Percentiles rank a stretch among this genome's conserved stretches.
phyloP scores from a whole-genome alignment of 1,139 yeast species.

The Waltiozyma sp. region DNA sequence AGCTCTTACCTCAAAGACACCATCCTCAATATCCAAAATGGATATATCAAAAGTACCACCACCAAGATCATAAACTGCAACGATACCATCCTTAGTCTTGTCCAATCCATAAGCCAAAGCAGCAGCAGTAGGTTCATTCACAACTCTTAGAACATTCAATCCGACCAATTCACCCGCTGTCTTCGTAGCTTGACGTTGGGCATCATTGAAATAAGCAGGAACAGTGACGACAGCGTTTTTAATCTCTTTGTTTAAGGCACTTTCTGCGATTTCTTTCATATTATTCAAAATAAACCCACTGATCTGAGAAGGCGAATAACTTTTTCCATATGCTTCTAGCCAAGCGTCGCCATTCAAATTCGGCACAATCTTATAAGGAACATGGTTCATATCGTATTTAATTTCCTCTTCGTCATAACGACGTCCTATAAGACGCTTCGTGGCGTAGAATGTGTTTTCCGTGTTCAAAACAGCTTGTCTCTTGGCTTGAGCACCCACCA shows the following conservation, averaged over 20 bases:
- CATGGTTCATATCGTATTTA: slow-evolving; percentile 92
- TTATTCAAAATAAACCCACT: slow-evolving; percentile 96
- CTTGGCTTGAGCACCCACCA: slow-evolving; percentile 98
- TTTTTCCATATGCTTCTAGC: slow-evolving; percentile 93
- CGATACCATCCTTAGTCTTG: slow-evolving; percentile 76
- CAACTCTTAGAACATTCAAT: slow-evolving; percentile 89
- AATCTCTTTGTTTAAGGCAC: slow-evolving; percentile 74
- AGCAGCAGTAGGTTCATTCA: slow-evolving; percentile 98
- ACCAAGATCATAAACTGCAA: slow-evolving; percentile 93
- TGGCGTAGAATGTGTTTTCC: slow-evolving; percentile 93
- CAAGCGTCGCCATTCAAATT: slow-evolving; percentile 98
- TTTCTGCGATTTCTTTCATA: slow-evolving; percentile 91
- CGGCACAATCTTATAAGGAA: slow-evolving; percentile 94
- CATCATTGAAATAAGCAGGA: slow-evolving; percentile 96
- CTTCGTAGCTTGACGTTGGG: slow-evolving; percentile 98
- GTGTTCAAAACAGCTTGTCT: slow-evolving; percentile 99
- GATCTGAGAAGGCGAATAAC: slow-evolving; percentile 92
- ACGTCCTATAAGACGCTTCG: slow-evolving; percentile 97
- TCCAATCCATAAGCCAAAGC: slow-evolving; percentile 97
- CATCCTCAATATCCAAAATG: slow-evolving; percentile 85
- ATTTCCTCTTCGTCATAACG: slow-evolving; percentile 94
- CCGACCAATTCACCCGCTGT: slow-evolving; percentile 98
- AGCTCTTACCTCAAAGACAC: slow-evolving; percentile 95
- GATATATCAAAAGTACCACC: slow-evolving; percentile 99
- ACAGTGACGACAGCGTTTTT: slow-evolving; percentile 93